phyloP scores from a whole-genome alignment of 306 rosid species.

The Glycine tomentella region DNA sequence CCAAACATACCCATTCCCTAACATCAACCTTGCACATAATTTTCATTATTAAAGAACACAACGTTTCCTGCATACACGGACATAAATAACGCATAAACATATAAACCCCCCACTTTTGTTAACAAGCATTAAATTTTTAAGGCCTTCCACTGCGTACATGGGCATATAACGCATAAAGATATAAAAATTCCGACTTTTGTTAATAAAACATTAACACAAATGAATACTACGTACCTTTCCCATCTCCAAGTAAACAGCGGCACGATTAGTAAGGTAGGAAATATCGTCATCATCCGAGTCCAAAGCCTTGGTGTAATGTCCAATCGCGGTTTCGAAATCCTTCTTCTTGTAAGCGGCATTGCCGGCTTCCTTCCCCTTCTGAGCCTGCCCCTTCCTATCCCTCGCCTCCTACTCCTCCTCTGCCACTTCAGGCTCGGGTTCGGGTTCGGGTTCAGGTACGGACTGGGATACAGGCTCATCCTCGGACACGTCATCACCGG shows the following conservation, averaged over 20 bases:
- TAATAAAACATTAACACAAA: no score
- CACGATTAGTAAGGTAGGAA: conserved; percentile 72
- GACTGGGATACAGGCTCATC: conserved; percentile 26
- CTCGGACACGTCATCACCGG: no score
- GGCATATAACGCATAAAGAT: no score
- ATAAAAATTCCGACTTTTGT: no score
- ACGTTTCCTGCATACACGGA: background rate
- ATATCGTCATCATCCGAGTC: conserved; percentile 80
- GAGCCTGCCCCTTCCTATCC: conserved; percentile 55
- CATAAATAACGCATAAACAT: background rate
- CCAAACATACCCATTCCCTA: background rate
- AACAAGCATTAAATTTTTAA: no score
- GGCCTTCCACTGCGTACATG: no score
- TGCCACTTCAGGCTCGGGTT: conserved; percentile 32
- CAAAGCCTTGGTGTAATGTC: conserved; percentile 70
- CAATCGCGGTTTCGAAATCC: conserved; percentile 72
- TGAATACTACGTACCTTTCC: conserved; percentile 58
- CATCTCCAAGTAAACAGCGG: conserved; percentile 84
- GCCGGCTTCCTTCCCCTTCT: conserved; percentile 81
- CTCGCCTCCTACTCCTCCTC: conserved; percentile 50
- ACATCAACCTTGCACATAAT: background rate
- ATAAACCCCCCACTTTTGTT: no score
- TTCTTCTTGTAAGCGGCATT: conserved; percentile 87
- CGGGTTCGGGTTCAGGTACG: background rate
- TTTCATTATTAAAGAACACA: background rate